Conservation (phyloP, 805 yeast species). For the Tetrapisispora fleetii region DNA sequence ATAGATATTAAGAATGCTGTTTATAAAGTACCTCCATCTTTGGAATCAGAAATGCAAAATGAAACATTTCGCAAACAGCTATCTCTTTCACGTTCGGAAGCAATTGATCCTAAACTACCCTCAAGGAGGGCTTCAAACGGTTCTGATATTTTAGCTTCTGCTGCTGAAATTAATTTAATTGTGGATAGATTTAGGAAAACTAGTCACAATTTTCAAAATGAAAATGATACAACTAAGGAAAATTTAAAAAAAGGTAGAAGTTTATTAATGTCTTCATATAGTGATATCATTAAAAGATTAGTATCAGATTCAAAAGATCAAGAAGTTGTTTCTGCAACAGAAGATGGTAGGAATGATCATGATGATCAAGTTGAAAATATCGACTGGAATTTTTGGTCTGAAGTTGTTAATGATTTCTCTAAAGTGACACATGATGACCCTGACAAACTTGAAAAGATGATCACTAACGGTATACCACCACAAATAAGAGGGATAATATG, state of each 20-base stretch:
- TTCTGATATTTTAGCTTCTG: conserved; percentile 16
- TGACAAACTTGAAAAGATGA: conserved; percentile 45
- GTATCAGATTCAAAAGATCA: conserved; percentile 10
- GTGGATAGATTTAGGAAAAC: conserved; percentile 51
- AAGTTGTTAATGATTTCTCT: conserved; percentile 69
- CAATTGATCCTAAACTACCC: conserved; percentile 10
- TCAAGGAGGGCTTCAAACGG: conserved; percentile 4
- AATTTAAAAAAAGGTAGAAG: conserved; percentile 40
- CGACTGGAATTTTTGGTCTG: conserved; percentile 86
- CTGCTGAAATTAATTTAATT: conserved; percentile 47
- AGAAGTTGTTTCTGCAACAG: conserved; percentile 23
- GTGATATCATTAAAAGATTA: conserved; percentile 9
- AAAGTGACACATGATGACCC: conserved; percentile 54
- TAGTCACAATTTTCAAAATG: conserved; percentile 39
- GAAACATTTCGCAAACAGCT: conserved; percentile 18
- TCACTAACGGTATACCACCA: conserved; percentile 71
- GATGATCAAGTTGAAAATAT: not conserved
- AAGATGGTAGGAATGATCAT: conserved; percentile 27
- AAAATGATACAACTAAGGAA: conserved; percentile 43
- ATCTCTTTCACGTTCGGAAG: conserved; percentile 9
- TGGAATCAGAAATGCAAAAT: conserved; percentile 23
- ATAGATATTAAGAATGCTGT: conserved; percentile 4
- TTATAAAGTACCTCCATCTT: conserved; percentile 26
- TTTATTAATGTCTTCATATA: conserved; percentile 30
- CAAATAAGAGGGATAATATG: conserved; percentile 84